Evolutionary conservation across 2,329 filamentous ascomycete species (phyloP).

Genomic region (Shiraia bambusicola): DNA sequence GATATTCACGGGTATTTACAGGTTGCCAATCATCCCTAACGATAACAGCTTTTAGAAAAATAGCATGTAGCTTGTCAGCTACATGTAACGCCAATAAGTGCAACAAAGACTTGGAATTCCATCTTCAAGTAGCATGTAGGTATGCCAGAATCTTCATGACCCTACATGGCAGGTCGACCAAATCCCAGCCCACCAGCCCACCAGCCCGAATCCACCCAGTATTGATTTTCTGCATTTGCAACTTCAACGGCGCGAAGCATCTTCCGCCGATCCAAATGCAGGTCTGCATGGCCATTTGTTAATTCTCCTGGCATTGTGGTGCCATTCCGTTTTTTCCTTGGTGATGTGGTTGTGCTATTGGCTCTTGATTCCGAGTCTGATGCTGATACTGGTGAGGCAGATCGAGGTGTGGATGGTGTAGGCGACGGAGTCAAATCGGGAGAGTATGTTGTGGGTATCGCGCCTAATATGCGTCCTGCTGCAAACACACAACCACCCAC

Average conservation of each 20-base stretch:
- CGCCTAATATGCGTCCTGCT: slow-evolving; percentile 52
- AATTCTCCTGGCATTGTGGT: slow-evolving; percentile 23
- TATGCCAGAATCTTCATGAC: no score
- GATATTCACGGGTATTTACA: no score
- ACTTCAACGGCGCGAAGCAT: slow-evolving; percentile 32
- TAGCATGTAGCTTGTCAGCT: no score
- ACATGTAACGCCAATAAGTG: no score
- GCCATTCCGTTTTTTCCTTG: slow-evolving; percentile 8
- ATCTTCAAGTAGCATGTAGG: no score
- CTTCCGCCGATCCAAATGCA: slow-evolving; percentile 42
- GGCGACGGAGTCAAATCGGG: slow-evolving; percentile 13
- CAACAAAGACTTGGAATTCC: no score
- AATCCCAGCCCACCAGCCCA: slow-evolving; percentile 38
- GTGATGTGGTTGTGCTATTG: slow-evolving; percentile 7
- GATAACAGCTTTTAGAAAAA: no score
- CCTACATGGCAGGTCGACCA: neutral
- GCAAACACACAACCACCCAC: slow-evolving; percentile 61
- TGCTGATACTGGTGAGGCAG: slow-evolving; percentile 20
- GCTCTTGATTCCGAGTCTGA: slow-evolving; percentile 15
- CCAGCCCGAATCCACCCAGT: slow-evolving; percentile 40
- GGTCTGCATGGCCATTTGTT: slow-evolving; percentile 42
- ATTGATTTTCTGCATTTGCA: slow-evolving; percentile 30
- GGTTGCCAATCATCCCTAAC: no score
- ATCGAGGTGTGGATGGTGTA: slow-evolving; percentile 21
- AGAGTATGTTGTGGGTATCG: slow-evolving; percentile 24